Evolutionary conservation across 1,284 basidiomycete species (phyloP), one percentile per base, ranked within the genome.

Genomic region (Ceratobasidium sp.): DNA sequence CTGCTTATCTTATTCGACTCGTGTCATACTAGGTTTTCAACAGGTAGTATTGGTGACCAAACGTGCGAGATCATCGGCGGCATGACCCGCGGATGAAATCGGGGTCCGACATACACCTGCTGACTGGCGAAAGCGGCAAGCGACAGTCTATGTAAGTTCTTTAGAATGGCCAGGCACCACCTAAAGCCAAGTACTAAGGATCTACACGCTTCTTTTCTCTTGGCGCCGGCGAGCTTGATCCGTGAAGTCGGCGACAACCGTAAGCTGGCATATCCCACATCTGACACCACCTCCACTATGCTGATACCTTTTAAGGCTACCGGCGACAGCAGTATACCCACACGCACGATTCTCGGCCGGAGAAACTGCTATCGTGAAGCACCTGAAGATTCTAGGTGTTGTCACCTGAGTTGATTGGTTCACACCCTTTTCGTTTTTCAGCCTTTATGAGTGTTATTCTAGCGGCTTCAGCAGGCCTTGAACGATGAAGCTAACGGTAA

Each of bases 361-460:
- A 63, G 70, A 73, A 73, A 73, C 39, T 42, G 39, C 10, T 3
- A 28, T 44, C 55, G 15, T 49, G 20, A 46, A 23, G 67, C 39
- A 18, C 44, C 61, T 51, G 51, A 28, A 40, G 12, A n/a, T 40
- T 15, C 13, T 53, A 33, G 5, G 28, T 44, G 49, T 46, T 51
- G 56, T 73, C 70, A 73, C 56, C 51, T 71, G 51, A 71, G 69
- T 66, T 39, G 39, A 40, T 44, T 58, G 55, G 26, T 58, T 23
- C n/a, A 58, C 55, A 58, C 10, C n/a, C 15, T n/a, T 58, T 58
- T 10, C 13, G 15, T 60, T 60, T 60, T 13, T 60, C 58, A 23
- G 39, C 15, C 9, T 39, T 28, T 20, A 33, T 33, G 26, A 9
- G 7, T 3, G 15, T 13, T 2, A 33, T 13, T 2, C 7, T 28